Evolutionary conservation across 169 alveolate genomes (phyloP).

Genomic region (Plasmodium cynomolgi): DNA sequence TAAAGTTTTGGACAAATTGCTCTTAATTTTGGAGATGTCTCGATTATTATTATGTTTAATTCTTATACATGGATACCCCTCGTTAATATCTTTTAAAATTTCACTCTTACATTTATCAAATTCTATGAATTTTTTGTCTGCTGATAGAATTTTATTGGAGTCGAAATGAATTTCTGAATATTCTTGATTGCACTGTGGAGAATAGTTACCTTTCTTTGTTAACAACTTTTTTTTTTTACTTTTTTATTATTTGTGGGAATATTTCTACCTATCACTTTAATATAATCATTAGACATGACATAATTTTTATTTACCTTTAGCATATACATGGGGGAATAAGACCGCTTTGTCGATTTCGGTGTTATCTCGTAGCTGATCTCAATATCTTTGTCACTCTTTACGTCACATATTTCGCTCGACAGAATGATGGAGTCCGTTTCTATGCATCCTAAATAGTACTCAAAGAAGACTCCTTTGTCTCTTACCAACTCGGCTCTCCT

Average conservation of each 20-base stretch:
- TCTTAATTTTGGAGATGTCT: conserved; percentile 56
- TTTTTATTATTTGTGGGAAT: conserved; percentile 35
- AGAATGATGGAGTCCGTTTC: conserved; percentile 58
- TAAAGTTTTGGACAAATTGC: conserved; percentile 42
- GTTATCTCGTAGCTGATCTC: conserved; percentile 46
- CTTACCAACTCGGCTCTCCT: conserved; percentile 36
- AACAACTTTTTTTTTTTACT: conserved; percentile 25
- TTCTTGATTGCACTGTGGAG: conserved; percentile 9
- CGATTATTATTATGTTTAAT: conserved; percentile 49
- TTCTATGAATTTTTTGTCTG: conserved; percentile 48
- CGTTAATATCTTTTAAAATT: conserved; percentile 67
- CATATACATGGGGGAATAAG: conserved; percentile 64
- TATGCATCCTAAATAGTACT: conserved; percentile 62
- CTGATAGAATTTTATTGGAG: conserved; percentile 14
- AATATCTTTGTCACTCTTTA: conserved; percentile 40
- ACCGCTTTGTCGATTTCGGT: conserved; percentile 55
- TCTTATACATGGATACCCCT: conserved; percentile 72
- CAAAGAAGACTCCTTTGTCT: conserved; percentile 64
- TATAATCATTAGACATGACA: conserved; percentile 55
- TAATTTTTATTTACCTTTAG: conserved; percentile 48
- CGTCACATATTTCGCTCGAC: conserved; percentile 65
- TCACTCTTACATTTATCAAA: conserved; percentile 40
- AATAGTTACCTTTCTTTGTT: conserved; percentile 26
- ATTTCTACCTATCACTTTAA: conserved; percentile 58
- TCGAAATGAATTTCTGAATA: conserved; percentile 8